Evolutionary conservation across 192 early-diverging fungal species (phyloP).

Genomic region (Entophlyctis luteolus): DNA sequence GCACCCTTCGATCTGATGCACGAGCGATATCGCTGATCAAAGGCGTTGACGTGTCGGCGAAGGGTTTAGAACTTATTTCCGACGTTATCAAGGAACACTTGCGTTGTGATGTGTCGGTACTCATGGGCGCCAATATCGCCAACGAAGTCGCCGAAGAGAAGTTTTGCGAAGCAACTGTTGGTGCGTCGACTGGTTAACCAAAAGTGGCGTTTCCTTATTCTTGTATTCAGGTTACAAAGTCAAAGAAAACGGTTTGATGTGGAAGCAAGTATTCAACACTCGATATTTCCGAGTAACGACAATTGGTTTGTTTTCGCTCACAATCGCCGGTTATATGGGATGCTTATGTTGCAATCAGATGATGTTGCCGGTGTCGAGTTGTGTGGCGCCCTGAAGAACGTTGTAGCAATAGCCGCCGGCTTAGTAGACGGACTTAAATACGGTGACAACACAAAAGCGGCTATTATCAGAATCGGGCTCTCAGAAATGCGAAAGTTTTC

Average conservation of each 20-base stretch:
- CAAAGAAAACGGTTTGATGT: slow-evolving; percentile 69
- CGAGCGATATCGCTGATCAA: slow-evolving; percentile 87
- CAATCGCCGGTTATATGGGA: not conserved
- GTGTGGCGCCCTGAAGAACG: slow-evolving; percentile 97
- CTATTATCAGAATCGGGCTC: slow-evolving; percentile 91
- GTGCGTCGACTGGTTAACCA: slow-evolving; percentile 31
- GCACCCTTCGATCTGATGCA: slow-evolving; percentile 64
- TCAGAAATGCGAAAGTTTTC: slow-evolving; percentile 94
- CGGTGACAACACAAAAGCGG: slow-evolving; percentile 96
- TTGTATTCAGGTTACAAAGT: slow-evolving; percentile 46
- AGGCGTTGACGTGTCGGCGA: slow-evolving; percentile 75
- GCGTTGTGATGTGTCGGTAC: slow-evolving; percentile 62
- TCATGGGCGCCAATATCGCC: slow-evolving; percentile 98
- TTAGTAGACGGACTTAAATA: slow-evolving; percentile 88
- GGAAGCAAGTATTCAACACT: slow-evolving; percentile 79
- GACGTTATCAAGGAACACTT: slow-evolving; percentile 78
- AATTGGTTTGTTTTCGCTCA: slow-evolving; percentile 23
- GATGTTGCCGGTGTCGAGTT: slow-evolving; percentile 93
- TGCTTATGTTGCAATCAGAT: slow-evolving; percentile 17
- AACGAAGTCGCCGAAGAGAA: slow-evolving; percentile 89
- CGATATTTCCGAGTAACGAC: slow-evolving; percentile 84
- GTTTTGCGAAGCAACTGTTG: slow-evolving; percentile 95
- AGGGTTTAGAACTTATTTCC: slow-evolving; percentile 73
- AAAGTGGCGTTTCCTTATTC: not conserved
- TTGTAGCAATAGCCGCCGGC: slow-evolving; percentile 95